phyloP scores from a whole-genome alignment of 2,329 filamentous ascomycete species.

The Stagonosporopsis vannaccii region DNA sequence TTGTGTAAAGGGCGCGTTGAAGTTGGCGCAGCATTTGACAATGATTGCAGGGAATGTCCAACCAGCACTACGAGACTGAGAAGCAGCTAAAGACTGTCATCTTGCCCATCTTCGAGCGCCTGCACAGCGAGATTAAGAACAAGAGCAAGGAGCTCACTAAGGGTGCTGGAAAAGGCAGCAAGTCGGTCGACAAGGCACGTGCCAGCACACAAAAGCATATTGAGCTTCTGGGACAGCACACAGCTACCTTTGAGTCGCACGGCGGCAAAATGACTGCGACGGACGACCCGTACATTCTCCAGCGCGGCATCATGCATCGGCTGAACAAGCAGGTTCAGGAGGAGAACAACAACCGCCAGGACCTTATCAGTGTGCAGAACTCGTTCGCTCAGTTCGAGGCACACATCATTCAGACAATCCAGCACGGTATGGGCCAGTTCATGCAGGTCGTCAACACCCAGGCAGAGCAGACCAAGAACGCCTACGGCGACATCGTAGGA shows the following conservation, averaged over 20 bases:
- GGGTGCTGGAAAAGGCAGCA: conserved; percentile 83
- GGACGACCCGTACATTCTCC: conserved; percentile 89
- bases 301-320: conserved; percentile 80
- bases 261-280: conserved; percentile 73
- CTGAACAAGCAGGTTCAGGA: conserved; percentile 90
- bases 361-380: conserved; percentile 89
- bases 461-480: conserved; percentile 78
- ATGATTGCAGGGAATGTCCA: conserved; percentile 73
- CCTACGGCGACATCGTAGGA: conserved; percentile 84
- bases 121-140: conserved; percentile 96
- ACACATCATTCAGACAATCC: conserved; percentile 82
- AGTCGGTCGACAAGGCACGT: conserved; percentile 90
- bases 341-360: conserved; percentile 95
- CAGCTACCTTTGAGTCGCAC: conserved; percentile 78
- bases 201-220: conserved; percentile 92
- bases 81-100: conserved; percentile 88
- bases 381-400: conserved; percentile 88
- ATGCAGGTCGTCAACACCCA: conserved; percentile 81
- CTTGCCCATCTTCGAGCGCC: conserved; percentile 84
- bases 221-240: conserved; percentile 87
- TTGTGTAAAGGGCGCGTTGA: not conserved
- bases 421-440: conserved; percentile 83
- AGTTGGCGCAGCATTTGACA: conserved; percentile 3
- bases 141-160: conserved; percentile 88
- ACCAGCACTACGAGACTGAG: conserved; percentile 88